Percentiles rank a stretch among this genome's conserved stretches.
Evolutionary conservation across 1,284 basidiomycete genomes (phyloP).

Genomic region (Malassezia psittaci): DNA sequence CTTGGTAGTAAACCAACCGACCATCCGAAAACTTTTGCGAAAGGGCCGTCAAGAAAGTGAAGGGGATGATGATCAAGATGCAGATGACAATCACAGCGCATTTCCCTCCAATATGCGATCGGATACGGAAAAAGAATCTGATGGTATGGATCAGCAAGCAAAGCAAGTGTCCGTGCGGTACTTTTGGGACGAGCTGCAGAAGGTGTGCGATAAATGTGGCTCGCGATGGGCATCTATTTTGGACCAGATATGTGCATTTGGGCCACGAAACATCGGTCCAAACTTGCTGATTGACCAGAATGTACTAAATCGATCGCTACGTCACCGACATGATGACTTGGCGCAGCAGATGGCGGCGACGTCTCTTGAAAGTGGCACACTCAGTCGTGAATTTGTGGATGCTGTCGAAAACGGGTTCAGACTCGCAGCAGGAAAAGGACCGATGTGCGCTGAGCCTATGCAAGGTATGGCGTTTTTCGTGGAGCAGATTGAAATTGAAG

Average conservation of each 20-base stretch:
- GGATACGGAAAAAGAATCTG: background rate
- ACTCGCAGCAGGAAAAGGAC: conserved; percentile 83
- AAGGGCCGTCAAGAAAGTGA: conserved; percentile 20
- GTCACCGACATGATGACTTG: background rate
- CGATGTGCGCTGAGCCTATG: conserved; percentile 86
- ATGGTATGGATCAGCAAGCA: conserved; percentile 18
- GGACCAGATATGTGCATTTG: conserved; percentile 78
- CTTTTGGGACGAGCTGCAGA: conserved; percentile 69
- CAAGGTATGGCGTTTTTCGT: conserved; percentile 87
- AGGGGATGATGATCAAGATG: conserved; percentile 31
- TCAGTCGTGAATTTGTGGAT: conserved; percentile 26
- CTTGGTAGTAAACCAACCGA: conserved; percentile 61
- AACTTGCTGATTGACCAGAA: conserved; percentile 68
- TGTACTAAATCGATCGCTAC: conserved; percentile 4
- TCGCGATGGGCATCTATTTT: conserved; percentile 68
- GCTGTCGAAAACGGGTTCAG: conserved; percentile 85
- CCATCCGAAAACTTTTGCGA: conserved; percentile 43
- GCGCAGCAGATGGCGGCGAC: conserved; percentile 18
- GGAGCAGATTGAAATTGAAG: conserved; percentile 60
- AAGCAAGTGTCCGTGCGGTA: conserved; percentile 50
- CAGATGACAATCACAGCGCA: conserved; percentile 14
- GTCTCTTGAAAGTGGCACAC: conserved; percentile 10
- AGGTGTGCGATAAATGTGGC: conserved; percentile 60
- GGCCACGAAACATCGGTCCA: conserved; percentile 73
- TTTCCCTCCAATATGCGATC: background rate